A percentile compares a stretch with the other conserved stretches of the same genome.
phyloP scores from a whole-genome alignment of 306 rosid species.

The Corylus heterophylla region DNA sequence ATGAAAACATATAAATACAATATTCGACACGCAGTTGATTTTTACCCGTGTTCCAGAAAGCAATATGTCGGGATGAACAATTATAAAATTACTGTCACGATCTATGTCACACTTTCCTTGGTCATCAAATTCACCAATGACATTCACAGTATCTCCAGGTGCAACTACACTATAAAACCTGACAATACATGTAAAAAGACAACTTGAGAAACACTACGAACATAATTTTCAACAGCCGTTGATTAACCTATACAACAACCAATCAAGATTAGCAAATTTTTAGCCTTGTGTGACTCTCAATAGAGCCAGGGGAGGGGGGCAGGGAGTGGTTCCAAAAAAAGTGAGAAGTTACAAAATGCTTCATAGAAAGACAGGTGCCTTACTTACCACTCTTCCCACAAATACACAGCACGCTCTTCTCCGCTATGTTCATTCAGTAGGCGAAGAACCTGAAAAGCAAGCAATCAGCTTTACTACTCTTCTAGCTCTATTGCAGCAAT shows the following conservation, averaged over 20 bases:
- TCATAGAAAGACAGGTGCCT: slow-evolving; percentile 22
- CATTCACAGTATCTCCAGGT: slow-evolving; percentile 86
- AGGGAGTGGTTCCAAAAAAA: background rate
- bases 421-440: slow-evolving; percentile 77
- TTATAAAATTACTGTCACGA: slow-evolving; percentile 63
- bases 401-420: slow-evolving; percentile 61
- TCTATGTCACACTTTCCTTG: slow-evolving; percentile 68
- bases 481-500: slow-evolving; percentile 14
- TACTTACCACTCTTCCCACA: slow-evolving; percentile 79
- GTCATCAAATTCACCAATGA: slow-evolving; percentile 79
- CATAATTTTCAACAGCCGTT: slow-evolving; percentile 20
- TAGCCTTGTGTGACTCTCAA: background rate
- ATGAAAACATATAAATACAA: slow-evolving; percentile 15
- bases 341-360: background rate
- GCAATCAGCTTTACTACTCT: slow-evolving; percentile 28
- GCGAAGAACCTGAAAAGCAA: slow-evolving; percentile 76
- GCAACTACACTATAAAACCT: slow-evolving; percentile 76
- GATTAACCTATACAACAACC: slow-evolving; percentile 9
- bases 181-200: slow-evolving; percentile 27
- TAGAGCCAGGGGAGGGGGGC: background rate
- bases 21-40: slow-evolving; percentile 23
- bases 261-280: slow-evolving; percentile 21
- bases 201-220: slow-evolving; percentile 23
- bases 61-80: slow-evolving; percentile 78
- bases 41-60: slow-evolving; percentile 91